phyloP scores from a whole-genome alignment of 2,329 filamentous ascomycete species.

The Xylaria sp. region DNA sequence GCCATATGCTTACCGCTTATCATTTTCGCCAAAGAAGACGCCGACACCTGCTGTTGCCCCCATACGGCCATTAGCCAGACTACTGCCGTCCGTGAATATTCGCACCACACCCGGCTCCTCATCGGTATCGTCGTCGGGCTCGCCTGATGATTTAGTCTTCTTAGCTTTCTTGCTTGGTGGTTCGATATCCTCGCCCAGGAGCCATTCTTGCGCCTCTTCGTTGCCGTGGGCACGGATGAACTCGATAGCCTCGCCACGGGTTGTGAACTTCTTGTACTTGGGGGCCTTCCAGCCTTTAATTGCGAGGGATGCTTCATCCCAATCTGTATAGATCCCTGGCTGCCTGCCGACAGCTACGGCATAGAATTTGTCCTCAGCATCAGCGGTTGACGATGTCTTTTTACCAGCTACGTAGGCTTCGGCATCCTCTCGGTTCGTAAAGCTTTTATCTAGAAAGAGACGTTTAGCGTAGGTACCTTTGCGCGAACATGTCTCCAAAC shows the following conservation, averaged over 20 bases:
- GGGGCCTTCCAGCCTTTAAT: constrained; percentile 78
- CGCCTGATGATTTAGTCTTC: constrained; percentile 36
- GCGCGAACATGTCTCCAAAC: constrained; percentile 51
- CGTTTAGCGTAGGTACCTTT: constrained; percentile 20
- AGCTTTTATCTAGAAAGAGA: constrained; percentile 76
- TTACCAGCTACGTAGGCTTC: constrained; percentile 77
- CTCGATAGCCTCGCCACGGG: constrained; percentile 77
- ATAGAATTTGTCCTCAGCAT: constrained; percentile 64
- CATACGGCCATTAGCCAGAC: constrained; percentile 65
- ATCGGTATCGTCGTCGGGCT: constrained; percentile 15
- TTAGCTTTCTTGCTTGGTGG: constrained; percentile 53
- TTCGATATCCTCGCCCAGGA: constrained; percentile 54
- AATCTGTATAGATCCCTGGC: constrained; percentile 70
- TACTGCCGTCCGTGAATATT: constrained; percentile 74
- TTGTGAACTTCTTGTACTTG: constrained; percentile 76
- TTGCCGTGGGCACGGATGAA: constrained; percentile 71
- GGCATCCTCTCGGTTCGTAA: constrained; percentile 78
- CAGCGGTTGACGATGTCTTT: constrained; percentile 54
- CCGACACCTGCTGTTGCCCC: constrained; percentile 70
- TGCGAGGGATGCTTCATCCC: constrained; percentile 77
- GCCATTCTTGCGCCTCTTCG: constrained; percentile 55
- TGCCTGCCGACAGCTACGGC: constrained; percentile 68
- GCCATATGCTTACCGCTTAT: constrained; percentile 57
- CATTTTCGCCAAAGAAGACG: constrained; percentile 69
- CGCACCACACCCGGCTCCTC: constrained; percentile 51